Evolutionary conservation across 495 filamentous ascomycete genomes (phyloP).

Genomic region (Aspergillus homomorphus): DNA sequence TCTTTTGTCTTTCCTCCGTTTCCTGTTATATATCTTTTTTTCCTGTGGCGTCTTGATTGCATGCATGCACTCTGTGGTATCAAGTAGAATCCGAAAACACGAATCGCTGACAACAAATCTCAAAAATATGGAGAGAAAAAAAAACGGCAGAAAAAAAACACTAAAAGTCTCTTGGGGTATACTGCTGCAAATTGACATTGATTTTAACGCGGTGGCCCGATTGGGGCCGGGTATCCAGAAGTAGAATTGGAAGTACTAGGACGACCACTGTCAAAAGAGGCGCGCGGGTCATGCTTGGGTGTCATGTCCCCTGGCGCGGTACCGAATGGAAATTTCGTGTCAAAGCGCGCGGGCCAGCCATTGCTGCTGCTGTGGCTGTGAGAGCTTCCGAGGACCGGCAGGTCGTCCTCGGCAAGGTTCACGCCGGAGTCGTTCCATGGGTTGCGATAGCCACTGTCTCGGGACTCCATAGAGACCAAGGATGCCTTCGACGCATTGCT

Average conservation of each 20-base stretch:
- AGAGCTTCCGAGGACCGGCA: conserved; percentile 57
- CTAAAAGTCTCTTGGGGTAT: conserved; percentile 56
- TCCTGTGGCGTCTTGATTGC: conserved; percentile 14
- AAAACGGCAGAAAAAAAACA: conserved; percentile 30
- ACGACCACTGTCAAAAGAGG: conserved; percentile 84
- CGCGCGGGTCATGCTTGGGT: conserved; percentile 74
- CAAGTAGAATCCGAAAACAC: conserved; percentile 31
- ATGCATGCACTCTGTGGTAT: conserved; percentile 43
- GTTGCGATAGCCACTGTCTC: conserved; percentile 87
- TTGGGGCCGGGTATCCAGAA: conserved; percentile 90
- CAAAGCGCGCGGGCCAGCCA: conserved; percentile 60
- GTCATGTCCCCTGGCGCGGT: conserved; percentile 75
- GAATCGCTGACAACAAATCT: conserved; percentile 18
- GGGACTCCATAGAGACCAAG: conserved; percentile 87
- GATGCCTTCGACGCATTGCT: conserved; percentile 94
- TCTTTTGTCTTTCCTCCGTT: neutral
- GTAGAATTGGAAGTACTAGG: conserved; percentile 92
- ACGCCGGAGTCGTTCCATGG: conserved; percentile 97
- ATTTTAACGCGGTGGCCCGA: conserved; percentile 78
- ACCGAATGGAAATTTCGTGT: conserved; percentile 64
- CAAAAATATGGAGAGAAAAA: conserved; percentile 20
- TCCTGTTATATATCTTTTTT: conserved; percentile 8
- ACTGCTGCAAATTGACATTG: conserved; percentile 59
- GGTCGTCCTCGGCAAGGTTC: conserved; percentile 83
- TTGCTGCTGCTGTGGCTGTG: conserved; percentile 60